Base-by-base conservation (phyloP, 2,329 filamentous ascomycete species). In the Microthyrium microscopicum region DNA sequence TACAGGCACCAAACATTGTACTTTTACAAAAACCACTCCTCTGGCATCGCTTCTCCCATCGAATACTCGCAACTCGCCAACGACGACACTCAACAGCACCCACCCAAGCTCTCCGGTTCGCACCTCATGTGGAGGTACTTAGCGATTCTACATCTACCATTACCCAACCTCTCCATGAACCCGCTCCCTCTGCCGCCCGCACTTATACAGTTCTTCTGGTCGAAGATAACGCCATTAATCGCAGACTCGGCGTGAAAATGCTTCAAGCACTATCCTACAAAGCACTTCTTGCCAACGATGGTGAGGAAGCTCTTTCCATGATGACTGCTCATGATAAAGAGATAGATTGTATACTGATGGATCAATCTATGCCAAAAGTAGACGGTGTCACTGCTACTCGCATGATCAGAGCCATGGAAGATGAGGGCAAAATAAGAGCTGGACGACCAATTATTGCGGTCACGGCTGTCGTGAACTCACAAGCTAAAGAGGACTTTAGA, bases 391-490 rank as follows among this genome's bases (percentile, higher is more conserved):
- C 20, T 4, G 20, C 20, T 7, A 39, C 36, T 2, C 16, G 26
- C 5, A 20, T 24, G 16, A 39, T 39, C 5, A 26, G 36, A n/a
- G 36, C 30, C n/a, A 12, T 39, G 13, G 33, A 39, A 19, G 20
- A n/a, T 5, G 21, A 15, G 7, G 34, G 34, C 15, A 31, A 36
- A n/a, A 11, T 39, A 13, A 19, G 17, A 12, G 21, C 11, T n/a
- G 24, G 30, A 13, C 28, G 7, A 2, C 36, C 36, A 16, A 36
- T 39, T 13, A 36, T 39, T 22, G 36, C 36, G 2, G 34, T 39
- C 11, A 39, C 27, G 13, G 36, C 36, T 3, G 34, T 35, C 4
- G 34, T 35, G 9, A 35, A 35, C 17, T 24, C 34, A 11, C 27
- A 35, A 17, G 20, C 24, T 11, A 20, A 35, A 21, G 26, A 13